Conservation (phyloP, 345 rosid genomes). For the Brassica nigra region DNA sequence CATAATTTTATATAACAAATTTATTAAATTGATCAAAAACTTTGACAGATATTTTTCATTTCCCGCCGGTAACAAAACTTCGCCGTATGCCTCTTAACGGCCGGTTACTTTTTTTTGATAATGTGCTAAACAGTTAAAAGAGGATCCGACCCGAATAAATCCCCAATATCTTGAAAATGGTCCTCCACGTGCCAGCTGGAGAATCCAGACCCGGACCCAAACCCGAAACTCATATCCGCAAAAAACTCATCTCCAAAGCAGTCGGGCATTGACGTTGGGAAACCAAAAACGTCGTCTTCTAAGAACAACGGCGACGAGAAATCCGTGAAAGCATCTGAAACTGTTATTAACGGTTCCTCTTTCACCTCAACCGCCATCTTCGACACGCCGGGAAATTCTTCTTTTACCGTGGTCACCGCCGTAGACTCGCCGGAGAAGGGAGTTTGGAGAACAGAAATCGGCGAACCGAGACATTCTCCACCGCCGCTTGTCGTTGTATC, state of each 20-base stretch:
- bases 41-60: neutral
- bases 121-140: constrained; percentile 44
- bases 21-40: neutral
- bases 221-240: constrained; percentile 38
- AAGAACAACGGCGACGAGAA: constrained; percentile 44
- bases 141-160: constrained; percentile 76
- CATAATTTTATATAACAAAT: constrained; percentile 1
- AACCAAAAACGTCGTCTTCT: constrained; percentile 53
- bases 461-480: constrained; percentile 49
- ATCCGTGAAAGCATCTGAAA: constrained; percentile 46
- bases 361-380: neutral
- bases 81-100: constrained; percentile 1
- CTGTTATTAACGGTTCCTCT: constrained; percentile 15
- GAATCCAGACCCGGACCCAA: constrained; percentile 50
- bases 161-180: constrained; percentile 75
- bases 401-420: neutral
- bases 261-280: constrained; percentile 45
- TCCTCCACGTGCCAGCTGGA: constrained; percentile 55
- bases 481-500: constrained; percentile 31
- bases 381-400: constrained; percentile 25
- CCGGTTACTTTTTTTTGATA: neutral
- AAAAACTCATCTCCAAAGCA: constrained; percentile 44
- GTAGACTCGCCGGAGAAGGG: constrained; percentile 45
- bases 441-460: constrained; percentile 76
- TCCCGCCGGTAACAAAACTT: constrained; percentile 33